Base-by-base conservation (phyloP, 2,329 filamentous ascomycete species). In the Thermochaetoides dissita region DNA sequence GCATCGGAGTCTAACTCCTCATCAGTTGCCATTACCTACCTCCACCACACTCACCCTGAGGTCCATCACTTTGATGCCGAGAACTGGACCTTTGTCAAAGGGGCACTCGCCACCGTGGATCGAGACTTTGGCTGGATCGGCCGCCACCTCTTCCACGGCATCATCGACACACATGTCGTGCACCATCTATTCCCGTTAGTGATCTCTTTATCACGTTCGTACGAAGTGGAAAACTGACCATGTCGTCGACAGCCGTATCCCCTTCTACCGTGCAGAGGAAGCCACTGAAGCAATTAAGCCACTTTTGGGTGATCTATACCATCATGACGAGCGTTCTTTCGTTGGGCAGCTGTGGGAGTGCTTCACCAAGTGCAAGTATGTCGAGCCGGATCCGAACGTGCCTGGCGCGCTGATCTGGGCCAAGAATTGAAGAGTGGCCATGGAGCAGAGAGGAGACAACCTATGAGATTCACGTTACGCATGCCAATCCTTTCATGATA, bases 11-110 rank as follows among this genome's bases (percentile, higher is more conserved):
- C 37, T 39, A 44, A 47, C 43, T 40, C 10, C 11, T 34, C 38
- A 1, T 38, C 30, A 76, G 78, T 84, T 12, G 78, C 78, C 48
- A 84, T 84, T 56, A 84, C 80, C 38, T 84, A 81, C 61, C 76
- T 84, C 12, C 80, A 84, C 61, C 80, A 84, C 67, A 81, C 76
- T 42, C 74, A 82, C 55, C 63, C 62, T n/a, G 59, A 63, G 31
- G 63, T 78, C 38, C 69, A 69, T 11, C 72, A 80, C 58, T 80
- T 76, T 56, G 67, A 72, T 28, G 67, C 68, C 36, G 65, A 70
- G 11, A 63, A 64, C 42, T 81, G 76, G 76, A 75, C 70, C 17
- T 81, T 72, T 51, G 68, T 74, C 46, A 71, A 74, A 51, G 77
- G 77, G 28, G 75, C 76, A 2, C 62, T 74, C 10, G 69, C 73